Percentiles rank a stretch among this genome's conserved stretches.
phyloP scores from a whole-genome alignment of 73 alveolate species.

The Tetrahymena borealis region DNA sequence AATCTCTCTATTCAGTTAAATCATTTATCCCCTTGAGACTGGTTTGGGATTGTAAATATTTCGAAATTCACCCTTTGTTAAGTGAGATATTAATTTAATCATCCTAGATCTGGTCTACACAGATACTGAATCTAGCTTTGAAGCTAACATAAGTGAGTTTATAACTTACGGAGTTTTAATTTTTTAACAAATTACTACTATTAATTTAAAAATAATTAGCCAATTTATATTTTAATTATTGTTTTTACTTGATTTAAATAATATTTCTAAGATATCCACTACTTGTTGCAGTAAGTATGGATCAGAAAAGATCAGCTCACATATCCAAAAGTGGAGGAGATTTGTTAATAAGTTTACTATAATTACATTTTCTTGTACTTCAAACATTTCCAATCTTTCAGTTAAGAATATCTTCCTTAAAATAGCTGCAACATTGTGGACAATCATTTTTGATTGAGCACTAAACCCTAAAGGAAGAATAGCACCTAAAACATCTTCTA shows the following conservation, averaged over 20 bases:
- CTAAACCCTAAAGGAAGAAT: conserved; percentile 72
- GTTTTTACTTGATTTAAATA: conserved; percentile 9
- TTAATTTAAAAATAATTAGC: not conserved
- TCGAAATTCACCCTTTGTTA: conserved; percentile 10
- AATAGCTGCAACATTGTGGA: conserved; percentile 33
- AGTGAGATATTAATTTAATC: conserved; percentile 23
- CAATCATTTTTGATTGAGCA: conserved; percentile 18
- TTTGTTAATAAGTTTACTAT: not conserved
- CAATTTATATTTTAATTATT: not conserved
- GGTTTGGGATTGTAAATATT: conserved; percentile 21
- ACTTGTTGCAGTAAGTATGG: conserved; percentile 51
- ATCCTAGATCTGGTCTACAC: conserved; percentile 40
- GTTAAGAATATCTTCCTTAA: conserved; percentile 26
- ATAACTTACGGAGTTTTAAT: conserved; percentile 21
- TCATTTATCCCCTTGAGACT: not conserved
- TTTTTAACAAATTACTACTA: conserved; percentile 1
- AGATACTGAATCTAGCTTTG: conserved; percentile 31
- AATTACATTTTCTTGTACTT: conserved; percentile 15
- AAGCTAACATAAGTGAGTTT: conserved; percentile 28
- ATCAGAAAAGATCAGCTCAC: conserved; percentile 68
- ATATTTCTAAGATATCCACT: conserved; percentile 61
- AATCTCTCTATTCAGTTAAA: not conserved
- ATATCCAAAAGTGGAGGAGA: conserved; percentile 62
- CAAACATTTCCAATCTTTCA: conserved; percentile 31
- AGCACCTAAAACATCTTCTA: conserved; percentile 18